These are phyloP conservation scores for Gnetum montanum DNA, from an alignment of 75 land plant genomes.

Conservation along the genomic window DNA sequence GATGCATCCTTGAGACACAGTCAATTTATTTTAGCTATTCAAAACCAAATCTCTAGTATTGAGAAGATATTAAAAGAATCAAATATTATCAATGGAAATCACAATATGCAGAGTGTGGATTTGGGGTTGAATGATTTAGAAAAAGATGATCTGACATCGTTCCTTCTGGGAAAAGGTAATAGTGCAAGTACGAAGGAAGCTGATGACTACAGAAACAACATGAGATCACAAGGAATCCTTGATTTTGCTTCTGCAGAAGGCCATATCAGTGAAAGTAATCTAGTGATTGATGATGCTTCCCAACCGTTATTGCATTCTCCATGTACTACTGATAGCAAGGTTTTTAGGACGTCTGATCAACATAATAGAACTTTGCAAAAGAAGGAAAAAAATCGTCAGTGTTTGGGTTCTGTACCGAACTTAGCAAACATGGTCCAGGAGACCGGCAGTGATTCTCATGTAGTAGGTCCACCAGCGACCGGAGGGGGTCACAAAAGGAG, in stretches of 20 bases:
- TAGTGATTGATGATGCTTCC: not conserved
- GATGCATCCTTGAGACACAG: slow-evolving; percentile 30
- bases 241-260: not conserved
- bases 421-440: not conserved
- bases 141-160: slow-evolving; percentile 25
- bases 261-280: not conserved
- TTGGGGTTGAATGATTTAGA: slow-evolving; percentile 34
- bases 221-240: not conserved
- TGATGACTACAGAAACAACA: not conserved
- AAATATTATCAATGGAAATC: slow-evolving; percentile 6
- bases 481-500: slow-evolving; percentile 38
- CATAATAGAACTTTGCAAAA: not conserved
- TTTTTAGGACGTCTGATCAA: not conserved
- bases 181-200: not conserved
- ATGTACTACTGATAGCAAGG: not conserved
- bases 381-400: not conserved
- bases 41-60: slow-evolving; percentile 29
- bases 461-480: not conserved
- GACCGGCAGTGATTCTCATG: not conserved
- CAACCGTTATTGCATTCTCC: not conserved
- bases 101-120: slow-evolving; percentile 7
- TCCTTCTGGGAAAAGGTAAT: slow-evolving; percentile 25
- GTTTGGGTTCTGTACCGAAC: slow-evolving; percentile 2
- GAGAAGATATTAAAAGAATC: slow-evolving; percentile 20
- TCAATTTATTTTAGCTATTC: slow-evolving; percentile 48